Base-by-base conservation (phyloP, 2,329 filamentous ascomycete genomes). In the Colletotrichum sp. region DNA sequence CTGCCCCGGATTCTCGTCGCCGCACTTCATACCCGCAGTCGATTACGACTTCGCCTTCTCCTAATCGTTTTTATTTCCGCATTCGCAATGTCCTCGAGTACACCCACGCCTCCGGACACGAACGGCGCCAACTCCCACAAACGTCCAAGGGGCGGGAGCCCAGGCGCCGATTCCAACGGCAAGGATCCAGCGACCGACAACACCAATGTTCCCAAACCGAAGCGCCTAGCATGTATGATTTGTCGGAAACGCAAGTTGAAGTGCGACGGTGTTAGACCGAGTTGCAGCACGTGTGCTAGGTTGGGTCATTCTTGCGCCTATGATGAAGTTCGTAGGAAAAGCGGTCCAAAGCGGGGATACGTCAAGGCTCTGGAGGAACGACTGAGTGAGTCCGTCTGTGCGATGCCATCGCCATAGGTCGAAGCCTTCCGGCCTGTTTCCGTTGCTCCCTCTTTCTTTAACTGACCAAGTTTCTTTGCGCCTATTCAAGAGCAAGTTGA, bases 281-380 rank as follows among this genome's bases (percentile, higher is more conserved):
- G 94, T 79, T 98, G 96, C 83, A 95, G 94, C 80, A 98, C 96
- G 30, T 98, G 96, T 85, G 93, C 94, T 36, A 90, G 96, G n/a
- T 88, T 98, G 67, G 93, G 95, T 59, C 96, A 98, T 85, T 91
- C 93, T 71, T 98, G 96, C 86, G 93, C 94, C 77, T 98, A 98
- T 83, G 96, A 98, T 82, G 96, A 98, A 87, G 94, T 96, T 80
- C 92, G 96, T 83, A 95, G 95, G 86, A 98, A 98, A 91, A 98
- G 96, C 84, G 96, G 96, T 4, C 96, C 96, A 4, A 98, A 98
- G 88, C 91, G 96, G 83, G 96, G 96, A 80, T 98, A 98, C 83
- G 96, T 98, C 77, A 98, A 98, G 88, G 94, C 96, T 76, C 87
- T 99, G 80, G 97, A 99, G 85, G 96, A 98, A 83, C 92, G 97